Percentiles rank a stretch among this genome's conserved stretches.
phyloP scores from a whole-genome alignment of 176 grass and related monocot species.

The Oryza officinalis region DNA sequence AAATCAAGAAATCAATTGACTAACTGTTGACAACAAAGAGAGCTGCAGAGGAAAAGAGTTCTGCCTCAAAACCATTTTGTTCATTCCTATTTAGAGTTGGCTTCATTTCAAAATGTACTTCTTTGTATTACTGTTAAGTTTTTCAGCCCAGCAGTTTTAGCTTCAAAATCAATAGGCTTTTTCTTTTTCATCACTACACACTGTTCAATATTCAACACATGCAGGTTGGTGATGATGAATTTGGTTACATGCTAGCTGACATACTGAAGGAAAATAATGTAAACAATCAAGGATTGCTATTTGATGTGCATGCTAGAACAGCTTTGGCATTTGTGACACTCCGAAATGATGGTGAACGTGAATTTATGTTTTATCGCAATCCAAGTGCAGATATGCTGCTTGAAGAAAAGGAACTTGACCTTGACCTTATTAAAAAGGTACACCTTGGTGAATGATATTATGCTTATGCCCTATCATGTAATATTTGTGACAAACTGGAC shows the following conservation, averaged over 20 bases:
- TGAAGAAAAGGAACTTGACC: conserved; percentile 87
- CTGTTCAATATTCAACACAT: conserved; percentile 5
- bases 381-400: conserved; percentile 99
- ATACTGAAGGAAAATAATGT: conserved; percentile 95
- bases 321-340: conserved; percentile 98
- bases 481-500: conserved; percentile 22
- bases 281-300: conserved; percentile 80
- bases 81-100: not conserved
- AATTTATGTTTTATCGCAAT: conserved; percentile 99
- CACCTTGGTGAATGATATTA: conserved; percentile 10
- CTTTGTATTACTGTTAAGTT: conserved; percentile 1
- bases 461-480: conserved; percentile 3
- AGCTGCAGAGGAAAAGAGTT: no score
- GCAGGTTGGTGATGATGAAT: conserved; percentile 98
- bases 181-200: conserved; percentile 1
- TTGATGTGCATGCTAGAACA: conserved; percentile 90
- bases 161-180: not conserved
- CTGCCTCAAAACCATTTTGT: not conserved
- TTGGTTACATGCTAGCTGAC: conserved; percentile 90
- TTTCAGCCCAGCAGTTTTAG: not conserved
- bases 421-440: conserved; percentile 92
- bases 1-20: no score
- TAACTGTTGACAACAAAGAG: no score
- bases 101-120: conserved; percentile 7
- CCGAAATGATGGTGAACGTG: conserved; percentile 81